Base-by-base conservation (phyloP, 2,329 filamentous ascomycete genomes). In the Tolypocladium inflatum region DNA sequence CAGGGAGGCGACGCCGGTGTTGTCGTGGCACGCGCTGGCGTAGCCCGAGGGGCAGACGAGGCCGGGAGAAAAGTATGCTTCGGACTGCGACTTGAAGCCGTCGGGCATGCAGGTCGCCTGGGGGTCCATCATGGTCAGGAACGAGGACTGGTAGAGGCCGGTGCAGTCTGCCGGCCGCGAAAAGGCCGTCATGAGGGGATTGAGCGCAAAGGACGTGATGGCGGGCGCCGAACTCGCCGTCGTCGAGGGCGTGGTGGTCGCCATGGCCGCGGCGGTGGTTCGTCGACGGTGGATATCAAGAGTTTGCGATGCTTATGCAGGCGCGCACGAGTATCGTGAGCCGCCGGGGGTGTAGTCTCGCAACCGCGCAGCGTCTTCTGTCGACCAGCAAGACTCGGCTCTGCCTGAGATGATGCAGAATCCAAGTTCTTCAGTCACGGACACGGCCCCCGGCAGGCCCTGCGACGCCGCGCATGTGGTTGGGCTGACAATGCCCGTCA, bases 61-160 rank as follows among this genome's bases (percentile, higher is more conserved):
- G n/a, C 67, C 69, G 19, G 66, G 63, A 1, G 68, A 71, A 61
- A 71, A 74, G 63, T 65, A 71, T 9, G 65, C 63, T 1, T 64
- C 63, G 2, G 65, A 58, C 17, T 62, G 58, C 9, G 64, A 60
- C 30, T 65, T 55, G 60, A 72, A 70, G 55, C 64, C 61, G 6
- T 60, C 43, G 15, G 70, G 71, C 23, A 71, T 61, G 59, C 70
- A 73, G 37, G 64, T 61, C 10, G 59, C 52, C 23, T 62, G 59
- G 19, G 65, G 59, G 59, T 73, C 68, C 43, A 72, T 37, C n/a
- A 73, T 71, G 68, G 69, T 69, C 37, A 62, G 58, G 39, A 56
- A 63, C 2, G 11, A 53, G 6, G 57, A 62, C 6, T n/a, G 45
- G 58, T 63, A 64, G 56, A 68, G 51, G 45, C 63, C 66, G 6